Evolutionary conservation across 2,329 filamentous ascomycete species (phyloP), one percentile per base, ranked within the genome.

Genomic region (Elsinoe arachidis): DNA sequence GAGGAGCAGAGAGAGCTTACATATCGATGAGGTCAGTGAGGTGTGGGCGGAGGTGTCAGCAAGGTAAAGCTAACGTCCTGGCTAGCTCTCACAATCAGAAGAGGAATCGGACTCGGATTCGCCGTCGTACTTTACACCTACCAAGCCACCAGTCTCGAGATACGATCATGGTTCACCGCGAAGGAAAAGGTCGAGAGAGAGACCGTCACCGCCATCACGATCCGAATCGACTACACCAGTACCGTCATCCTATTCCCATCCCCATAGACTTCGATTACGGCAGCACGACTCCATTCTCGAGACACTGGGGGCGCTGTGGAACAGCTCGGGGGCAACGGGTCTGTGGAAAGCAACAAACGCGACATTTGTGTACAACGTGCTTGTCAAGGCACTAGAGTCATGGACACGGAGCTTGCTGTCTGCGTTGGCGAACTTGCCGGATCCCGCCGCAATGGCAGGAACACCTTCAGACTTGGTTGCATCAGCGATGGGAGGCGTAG

Each of bases 331-430:
- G 35, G 86, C 86, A 0, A 91, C 90, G 79, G 93, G 93, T 3
- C 85, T 96, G 4, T 99, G 92, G 91, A 96, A 96, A 70, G 81
- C 86, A 7, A 89, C 90, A 37, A 97, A 97, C 69, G 84, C 88
- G 12, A 95, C 90, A 1, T 99, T 97, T 67, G 78, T 97, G 52
- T 96, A 97, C 73, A 88, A 85, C 0, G 82, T 96, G 47, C 78
- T 97, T 15, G 82, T 91, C 61, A 90, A 90, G 10, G 86, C 95
- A 6, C 76, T 96, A 30, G 93, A 97, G 70, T 91, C 89, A 64
- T 99, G 95, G 85, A 88, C 91, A 9, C 83, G 90, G 65, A 93
- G 90, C 66, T 80, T 96, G 55, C 78, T 97, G n/a, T 90, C 90
- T 44, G 92, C 93, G 1, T 78, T 97, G 5, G 80, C 97, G 64